These are phyloP conservation scores for Phytophthora cryptogea DNA, from an alignment of 352 stramenopile genomes.

Conservation along the genomic window DNA sequence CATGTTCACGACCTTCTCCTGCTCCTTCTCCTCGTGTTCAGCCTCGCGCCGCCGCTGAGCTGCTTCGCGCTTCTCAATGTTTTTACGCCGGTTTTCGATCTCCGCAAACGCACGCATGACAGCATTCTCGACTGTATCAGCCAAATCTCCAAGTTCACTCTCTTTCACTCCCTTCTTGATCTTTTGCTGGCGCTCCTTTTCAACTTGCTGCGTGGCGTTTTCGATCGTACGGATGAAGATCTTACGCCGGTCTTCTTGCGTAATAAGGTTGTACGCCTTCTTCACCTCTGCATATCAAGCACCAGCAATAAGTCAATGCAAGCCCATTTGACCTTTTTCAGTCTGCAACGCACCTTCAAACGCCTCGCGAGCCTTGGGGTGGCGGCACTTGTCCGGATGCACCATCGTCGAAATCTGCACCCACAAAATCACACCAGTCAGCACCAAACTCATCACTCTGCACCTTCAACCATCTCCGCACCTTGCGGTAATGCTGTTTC, in stretches of 20 bases:
- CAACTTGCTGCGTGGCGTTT: slow-evolving; percentile 63
- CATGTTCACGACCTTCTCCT: slow-evolving; percentile 62
- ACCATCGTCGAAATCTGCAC: slow-evolving; percentile 83
- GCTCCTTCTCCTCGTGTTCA: slow-evolving; percentile 76
- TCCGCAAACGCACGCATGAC: slow-evolving; percentile 85
- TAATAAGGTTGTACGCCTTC: slow-evolving; percentile 87
- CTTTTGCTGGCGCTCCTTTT: slow-evolving; percentile 75
- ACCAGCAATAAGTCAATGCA: background rate
- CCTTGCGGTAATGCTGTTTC: slow-evolving; percentile 91
- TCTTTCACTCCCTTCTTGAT: slow-evolving; percentile 86
- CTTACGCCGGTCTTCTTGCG: slow-evolving; percentile 85
- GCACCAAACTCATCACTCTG: background rate
- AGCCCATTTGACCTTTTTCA: background rate
- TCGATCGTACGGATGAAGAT: slow-evolving; percentile 80
- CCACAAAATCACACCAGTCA: slow-evolving; percentile 1
- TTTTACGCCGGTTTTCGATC: slow-evolving; percentile 78
- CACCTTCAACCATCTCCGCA: slow-evolving; percentile 14
- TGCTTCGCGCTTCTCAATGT: slow-evolving; percentile 76
- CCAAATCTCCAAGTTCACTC: slow-evolving; percentile 61
- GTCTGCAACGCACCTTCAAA: slow-evolving; percentile 74
- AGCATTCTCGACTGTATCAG: slow-evolving; percentile 72
- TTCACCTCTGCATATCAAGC: slow-evolving; percentile 61
- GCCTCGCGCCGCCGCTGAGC: slow-evolving; percentile 70
- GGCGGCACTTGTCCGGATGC: slow-evolving; percentile 85
- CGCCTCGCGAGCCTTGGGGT: slow-evolving; percentile 76